phyloP scores from a whole-genome alignment of 1,139 yeast species.

The Candida sanyaensis region DNA sequence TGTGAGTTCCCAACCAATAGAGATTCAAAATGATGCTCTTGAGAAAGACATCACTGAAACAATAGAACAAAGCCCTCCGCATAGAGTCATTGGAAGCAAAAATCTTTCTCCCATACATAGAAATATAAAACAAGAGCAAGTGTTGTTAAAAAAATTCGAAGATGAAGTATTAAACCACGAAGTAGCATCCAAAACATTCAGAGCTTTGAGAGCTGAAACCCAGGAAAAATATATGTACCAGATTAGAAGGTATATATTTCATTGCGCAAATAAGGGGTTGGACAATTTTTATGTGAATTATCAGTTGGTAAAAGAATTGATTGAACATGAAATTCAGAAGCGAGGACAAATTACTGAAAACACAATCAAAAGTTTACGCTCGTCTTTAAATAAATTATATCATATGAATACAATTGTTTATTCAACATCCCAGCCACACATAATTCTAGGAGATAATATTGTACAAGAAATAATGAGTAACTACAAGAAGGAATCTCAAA shows the following conservation, averaged over 20 bases:
- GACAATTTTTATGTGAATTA: constrained; percentile 12
- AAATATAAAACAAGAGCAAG: constrained; percentile 1
- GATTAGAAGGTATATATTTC: constrained; percentile 11
- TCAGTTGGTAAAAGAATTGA: constrained; percentile 10
- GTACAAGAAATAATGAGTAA: constrained; percentile 10
- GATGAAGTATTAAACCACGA: constrained; percentile 11
- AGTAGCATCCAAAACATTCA: constrained; percentile 7
- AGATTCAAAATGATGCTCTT: not conserved
- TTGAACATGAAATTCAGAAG: constrained; percentile 7
- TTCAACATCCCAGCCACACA: constrained; percentile 10
- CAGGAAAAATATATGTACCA: constrained; percentile 13
- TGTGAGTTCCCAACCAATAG: not conserved
- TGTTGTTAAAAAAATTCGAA: constrained; percentile 12
- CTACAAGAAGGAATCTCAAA: not conserved
- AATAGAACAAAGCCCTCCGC: too few relatives aligned
- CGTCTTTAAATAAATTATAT: constrained; percentile 12
- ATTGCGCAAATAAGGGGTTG: constrained; percentile 14
- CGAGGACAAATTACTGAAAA: constrained; percentile 12
- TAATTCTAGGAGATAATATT: constrained; percentile 11
- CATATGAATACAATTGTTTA: constrained; percentile 14
- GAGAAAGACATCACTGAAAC: not conserved
- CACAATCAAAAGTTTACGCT: constrained; percentile 12
- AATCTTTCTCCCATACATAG: not conserved
- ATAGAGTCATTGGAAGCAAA: not conserved
- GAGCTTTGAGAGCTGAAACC: constrained; percentile 9